Conservation (phyloP, 108 stramenopile genomes). For the Bacterosira constricta region DNA sequence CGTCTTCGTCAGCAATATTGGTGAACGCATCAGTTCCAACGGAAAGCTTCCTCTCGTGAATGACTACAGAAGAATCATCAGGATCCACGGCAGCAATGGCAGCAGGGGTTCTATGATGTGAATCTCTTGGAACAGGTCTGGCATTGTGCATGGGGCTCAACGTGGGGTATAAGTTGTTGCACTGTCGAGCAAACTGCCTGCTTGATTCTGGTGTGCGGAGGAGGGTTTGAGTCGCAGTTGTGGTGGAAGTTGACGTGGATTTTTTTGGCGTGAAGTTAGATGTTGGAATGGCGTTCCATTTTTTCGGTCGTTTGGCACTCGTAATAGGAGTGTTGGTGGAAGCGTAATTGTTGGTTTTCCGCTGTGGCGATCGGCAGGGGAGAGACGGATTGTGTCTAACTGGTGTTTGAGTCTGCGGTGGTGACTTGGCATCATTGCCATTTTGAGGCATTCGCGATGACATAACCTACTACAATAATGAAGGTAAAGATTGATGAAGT, state of each 20-base stretch:
- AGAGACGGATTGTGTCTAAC: not conserved
- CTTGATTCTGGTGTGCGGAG: not conserved
- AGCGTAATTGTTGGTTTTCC: slow-evolving; percentile 56
- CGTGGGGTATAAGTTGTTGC: not conserved
- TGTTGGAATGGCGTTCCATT: not conserved
- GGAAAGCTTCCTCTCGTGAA: too few relatives aligned
- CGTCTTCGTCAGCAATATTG: not conserved
- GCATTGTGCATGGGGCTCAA: slow-evolving; percentile 80
- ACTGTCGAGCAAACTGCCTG: not conserved
- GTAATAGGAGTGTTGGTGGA: slow-evolving; percentile 72
- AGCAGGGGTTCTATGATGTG: slow-evolving; percentile 5
- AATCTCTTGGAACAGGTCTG: slow-evolving; percentile 48
- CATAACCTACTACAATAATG: too few relatives aligned
- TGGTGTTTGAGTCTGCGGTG: not conserved
- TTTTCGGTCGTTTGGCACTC: slow-evolving; percentile 58
- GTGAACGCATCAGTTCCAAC: too few relatives aligned
- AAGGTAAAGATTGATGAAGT: too few relatives aligned
- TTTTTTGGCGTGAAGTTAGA: not conserved
- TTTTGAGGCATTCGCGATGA: too few relatives aligned
- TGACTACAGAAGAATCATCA: too few relatives aligned
- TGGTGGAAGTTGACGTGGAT: not conserved
- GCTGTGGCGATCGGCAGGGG: not conserved
- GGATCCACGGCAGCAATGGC: not conserved
- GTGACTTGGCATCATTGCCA: too few relatives aligned
- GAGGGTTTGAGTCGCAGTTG: not conserved